Percentiles rank a stretch among this genome's conserved stretches.
These are phyloP conservation scores for Volvox reticuliferus DNA, from an alignment of 139 green algal species.

Conservation along the genomic window DNA sequence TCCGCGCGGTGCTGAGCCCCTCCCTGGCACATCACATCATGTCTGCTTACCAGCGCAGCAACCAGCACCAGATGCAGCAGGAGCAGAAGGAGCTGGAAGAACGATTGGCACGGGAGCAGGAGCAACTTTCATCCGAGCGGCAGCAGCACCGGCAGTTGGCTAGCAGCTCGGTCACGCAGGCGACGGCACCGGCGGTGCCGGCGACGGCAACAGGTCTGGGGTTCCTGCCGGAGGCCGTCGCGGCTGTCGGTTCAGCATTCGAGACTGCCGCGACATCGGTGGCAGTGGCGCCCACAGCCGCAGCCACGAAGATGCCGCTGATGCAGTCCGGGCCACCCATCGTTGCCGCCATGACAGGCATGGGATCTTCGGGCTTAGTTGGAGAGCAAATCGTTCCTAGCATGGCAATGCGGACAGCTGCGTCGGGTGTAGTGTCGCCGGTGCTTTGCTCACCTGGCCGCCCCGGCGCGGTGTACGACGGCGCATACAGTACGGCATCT, in stretches of 20 bases:
- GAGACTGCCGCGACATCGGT: neutral
- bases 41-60: constrained; percentile 15
- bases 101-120: neutral
- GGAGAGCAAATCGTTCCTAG: neutral
- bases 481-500: neutral
- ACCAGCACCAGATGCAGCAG: constrained; percentile 41
- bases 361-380: too few relatives aligned
- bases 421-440: neutral
- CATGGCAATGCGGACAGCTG: neutral
- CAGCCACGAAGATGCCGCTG: too few relatives aligned
- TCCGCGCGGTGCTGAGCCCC: constrained; percentile 29
- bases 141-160: neutral
- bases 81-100: constrained; percentile 10
- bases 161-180: neutral
- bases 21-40: constrained; percentile 47
- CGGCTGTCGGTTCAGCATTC: neutral
- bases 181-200: neutral
- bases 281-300: neutral
- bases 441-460: neutral
- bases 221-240: neutral
- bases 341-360: too few relatives aligned
- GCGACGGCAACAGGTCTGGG: too few relatives aligned
- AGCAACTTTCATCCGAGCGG: neutral
- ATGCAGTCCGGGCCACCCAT: too few relatives aligned
- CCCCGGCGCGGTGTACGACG: too few relatives aligned